Evolutionary conservation across 306 rosid species (phyloP), one percentile per base, ranked within the genome.

Genomic region (Astragalus membranaceus): DNA sequence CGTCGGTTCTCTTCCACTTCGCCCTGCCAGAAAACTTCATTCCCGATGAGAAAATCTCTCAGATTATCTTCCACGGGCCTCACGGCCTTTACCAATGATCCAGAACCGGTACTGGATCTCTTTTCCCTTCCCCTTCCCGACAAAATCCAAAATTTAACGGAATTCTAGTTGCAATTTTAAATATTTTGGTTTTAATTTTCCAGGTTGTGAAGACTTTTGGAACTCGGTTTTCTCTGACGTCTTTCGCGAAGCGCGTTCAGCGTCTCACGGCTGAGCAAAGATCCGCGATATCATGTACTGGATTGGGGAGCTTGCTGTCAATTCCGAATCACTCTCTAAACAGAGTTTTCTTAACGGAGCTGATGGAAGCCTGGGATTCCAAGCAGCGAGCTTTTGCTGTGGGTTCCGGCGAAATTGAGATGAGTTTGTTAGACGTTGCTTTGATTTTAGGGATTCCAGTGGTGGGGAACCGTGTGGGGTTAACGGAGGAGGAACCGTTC

Each of bases 311-410:
- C 49, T 62, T 82, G 39, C 58, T 82, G 5, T 39, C 17, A n/a
- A 50, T 78, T 60, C 83, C 86, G 3, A 82, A 82, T 42, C 73
- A 71, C 17, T 7, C 62, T 1, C 65, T 82, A 0, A 82, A 72
- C 73, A 82, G 47, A 54, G 47, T 71, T 36, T 54, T 75, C 15
- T 50, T 82, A 35, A 65, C 73, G 0, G 86, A 82, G 54, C 16
- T 82, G 6, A 82, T 82, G 74, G 86, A 82, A 8, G 75, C 76
- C 5, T 82, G 86, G 86, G 52, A 66, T 60, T 54, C 76, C 65
- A 66, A 67, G 32, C 37, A 26, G 49, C 73, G 56, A 44, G 76
- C 73, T 12, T 82, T 79, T 2, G 13, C 15, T 8, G 20, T 82
- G 3, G 73, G 41, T 30, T 43, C 64, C 2, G 74, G 81, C 8